phyloP scores from a whole-genome alignment of 345 rosid genomes.

The Moricandia arvensis region DNA sequence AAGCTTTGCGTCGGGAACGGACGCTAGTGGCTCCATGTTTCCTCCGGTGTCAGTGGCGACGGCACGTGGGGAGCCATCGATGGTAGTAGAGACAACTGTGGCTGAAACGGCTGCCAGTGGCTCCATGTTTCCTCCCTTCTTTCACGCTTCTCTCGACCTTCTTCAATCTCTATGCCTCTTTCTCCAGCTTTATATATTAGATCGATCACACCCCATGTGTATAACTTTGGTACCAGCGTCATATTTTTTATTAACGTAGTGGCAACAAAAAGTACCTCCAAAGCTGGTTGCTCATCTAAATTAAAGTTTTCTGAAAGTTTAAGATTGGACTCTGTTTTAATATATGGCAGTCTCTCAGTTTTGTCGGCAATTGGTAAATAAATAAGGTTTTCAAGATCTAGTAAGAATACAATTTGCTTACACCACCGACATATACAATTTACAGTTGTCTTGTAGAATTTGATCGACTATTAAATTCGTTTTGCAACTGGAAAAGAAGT shows the following conservation, averaged over 20 bases:
- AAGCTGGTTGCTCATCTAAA: constrained; percentile 20
- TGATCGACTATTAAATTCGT: background rate
- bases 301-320: constrained; percentile 24
- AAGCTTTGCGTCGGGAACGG: constrained; percentile 62
- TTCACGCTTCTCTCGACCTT: background rate
- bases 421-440: background rate
- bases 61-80: constrained; percentile 59
- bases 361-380: constrained; percentile 26
- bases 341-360: background rate
- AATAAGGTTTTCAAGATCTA: background rate
- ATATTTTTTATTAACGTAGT: constrained; percentile 21
- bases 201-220: constrained; percentile 1
- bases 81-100: constrained; percentile 6
- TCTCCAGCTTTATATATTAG: background rate
- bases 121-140: background rate
- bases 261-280: background rate
- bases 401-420: background rate
- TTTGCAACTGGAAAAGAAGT: background rate
- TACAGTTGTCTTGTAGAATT: background rate
- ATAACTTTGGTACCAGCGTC: constrained; percentile 14
- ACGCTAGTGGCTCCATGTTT: constrained; percentile 45
- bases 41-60: background rate
- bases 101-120: background rate
- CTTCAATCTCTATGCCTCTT: background rate
- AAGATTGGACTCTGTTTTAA: constrained; percentile 11